Evolutionary conservation across 371 early-diverging fungal genomes (phyloP).

Genomic region (Mucor saturninus): DNA sequence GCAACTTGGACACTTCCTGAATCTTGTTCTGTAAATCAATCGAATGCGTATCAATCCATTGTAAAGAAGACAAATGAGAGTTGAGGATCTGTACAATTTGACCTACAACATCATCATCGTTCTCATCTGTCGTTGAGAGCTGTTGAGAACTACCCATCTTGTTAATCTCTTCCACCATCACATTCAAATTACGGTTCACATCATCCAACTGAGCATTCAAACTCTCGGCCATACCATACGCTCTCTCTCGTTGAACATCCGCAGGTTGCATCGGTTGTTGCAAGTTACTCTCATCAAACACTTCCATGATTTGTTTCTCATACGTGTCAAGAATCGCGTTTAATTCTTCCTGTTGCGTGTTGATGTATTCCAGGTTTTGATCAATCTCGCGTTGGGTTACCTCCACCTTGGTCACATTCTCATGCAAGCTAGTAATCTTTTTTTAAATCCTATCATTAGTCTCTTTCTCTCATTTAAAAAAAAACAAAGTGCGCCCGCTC

Average conservation of each 20-base stretch:
- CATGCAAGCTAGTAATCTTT: constrained; percentile 78
- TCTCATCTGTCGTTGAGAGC: constrained; percentile 25
- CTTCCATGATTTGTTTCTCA: constrained; percentile 69
- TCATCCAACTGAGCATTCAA: constrained; percentile 89
- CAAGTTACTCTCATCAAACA: constrained; percentile 55
- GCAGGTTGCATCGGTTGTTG: constrained; percentile 64
- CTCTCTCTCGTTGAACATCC: constrained; percentile 86
- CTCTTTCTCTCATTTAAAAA: neutral
- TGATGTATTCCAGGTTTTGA: constrained; percentile 83
- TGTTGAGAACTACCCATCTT: constrained; percentile 52
- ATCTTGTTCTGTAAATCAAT: constrained; percentile 54
- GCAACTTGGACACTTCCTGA: constrained; percentile 54
- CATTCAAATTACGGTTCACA: constrained; percentile 75
- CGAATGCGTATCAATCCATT: constrained; percentile 83
- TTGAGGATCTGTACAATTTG: constrained; percentile 91
- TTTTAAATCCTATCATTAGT: neutral
- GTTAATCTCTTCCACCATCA: constrained; percentile 90
- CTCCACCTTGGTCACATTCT: constrained; percentile 76
- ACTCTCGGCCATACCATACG: constrained; percentile 83
- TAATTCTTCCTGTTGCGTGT: constrained; percentile 85
- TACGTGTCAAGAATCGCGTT: constrained; percentile 78
- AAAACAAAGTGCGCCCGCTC: neutral
- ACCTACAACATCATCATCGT: constrained; percentile 57
- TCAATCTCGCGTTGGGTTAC: constrained; percentile 79
- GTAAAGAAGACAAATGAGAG: constrained; percentile 84